These are phyloP conservation scores for Claviceps sp. DNA, from an alignment of 2,329 filamentous ascomycete species.

Conservation along the genomic window DNA sequence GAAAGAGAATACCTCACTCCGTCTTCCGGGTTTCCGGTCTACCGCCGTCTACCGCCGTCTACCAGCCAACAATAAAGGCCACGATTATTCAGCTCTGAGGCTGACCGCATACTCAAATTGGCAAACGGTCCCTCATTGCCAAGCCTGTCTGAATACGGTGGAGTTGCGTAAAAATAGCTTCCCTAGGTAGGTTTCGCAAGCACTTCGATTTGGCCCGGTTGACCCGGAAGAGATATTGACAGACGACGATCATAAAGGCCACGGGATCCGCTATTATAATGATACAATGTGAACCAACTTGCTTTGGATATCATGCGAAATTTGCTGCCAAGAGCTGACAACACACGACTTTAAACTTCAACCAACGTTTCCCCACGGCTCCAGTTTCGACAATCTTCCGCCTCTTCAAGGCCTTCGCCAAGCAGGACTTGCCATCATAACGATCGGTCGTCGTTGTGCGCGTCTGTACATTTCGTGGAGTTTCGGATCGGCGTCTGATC, in stretches of 20 bases:
- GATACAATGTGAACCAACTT: not conserved
- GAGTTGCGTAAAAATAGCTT: not conserved
- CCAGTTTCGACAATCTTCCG: not conserved
- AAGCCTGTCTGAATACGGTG: not conserved
- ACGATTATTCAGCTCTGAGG: not conserved
- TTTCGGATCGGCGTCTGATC: constrained; percentile 73
- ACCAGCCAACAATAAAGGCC: too few relatives aligned
- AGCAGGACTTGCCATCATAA: constrained; percentile 31
- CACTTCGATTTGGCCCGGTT: not conserved
- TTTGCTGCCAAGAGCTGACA: not conserved
- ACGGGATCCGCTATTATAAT: not conserved
- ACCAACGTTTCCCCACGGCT: constrained; percentile 4
- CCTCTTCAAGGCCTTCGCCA: constrained; percentile 16
- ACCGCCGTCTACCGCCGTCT: too few relatives aligned
- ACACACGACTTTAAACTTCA: not conserved
- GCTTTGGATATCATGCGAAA: constrained; percentile 1
- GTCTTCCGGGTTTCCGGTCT: too few relatives aligned
- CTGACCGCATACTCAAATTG: not conserved
- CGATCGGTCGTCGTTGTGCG: constrained; percentile 60
- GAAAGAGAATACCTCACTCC: too few relatives aligned
- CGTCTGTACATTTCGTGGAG: constrained; percentile 62
- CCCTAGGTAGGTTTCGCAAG: not conserved
- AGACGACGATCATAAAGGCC: not conserved
- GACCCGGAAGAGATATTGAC: not conserved
- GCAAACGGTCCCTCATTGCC: not conserved